These are phyloP conservation scores for Backusella australiensis DNA, from an alignment of 192 early-diverging fungal genomes.

Conservation along the genomic window DNA sequence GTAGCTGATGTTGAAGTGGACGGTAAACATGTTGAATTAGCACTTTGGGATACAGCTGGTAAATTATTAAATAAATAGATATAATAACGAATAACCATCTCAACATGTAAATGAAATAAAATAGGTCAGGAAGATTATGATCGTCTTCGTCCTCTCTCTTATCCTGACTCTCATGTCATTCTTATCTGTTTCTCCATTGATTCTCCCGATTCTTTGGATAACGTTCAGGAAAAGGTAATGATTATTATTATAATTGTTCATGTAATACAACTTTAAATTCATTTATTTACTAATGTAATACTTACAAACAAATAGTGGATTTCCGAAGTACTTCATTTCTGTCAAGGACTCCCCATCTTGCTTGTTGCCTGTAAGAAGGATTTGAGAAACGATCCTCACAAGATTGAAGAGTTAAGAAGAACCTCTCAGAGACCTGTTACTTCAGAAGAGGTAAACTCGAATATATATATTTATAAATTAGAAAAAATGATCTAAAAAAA, in stretches of 20 bases:
- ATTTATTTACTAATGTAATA: neutral
- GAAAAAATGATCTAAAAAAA: neutral
- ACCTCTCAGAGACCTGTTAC: conserved; percentile 73
- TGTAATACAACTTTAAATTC: neutral
- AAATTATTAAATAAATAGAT: neutral
- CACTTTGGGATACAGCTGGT: conserved; percentile 93
- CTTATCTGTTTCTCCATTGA: conserved; percentile 91
- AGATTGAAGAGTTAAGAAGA: conserved; percentile 73
- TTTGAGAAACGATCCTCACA: conserved; percentile 74
- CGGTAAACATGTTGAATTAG: conserved; percentile 83
- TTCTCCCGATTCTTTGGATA: conserved; percentile 78
- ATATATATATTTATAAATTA: neutral
- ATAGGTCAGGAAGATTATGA: conserved; percentile 95
- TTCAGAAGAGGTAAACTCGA: conserved; percentile 55
- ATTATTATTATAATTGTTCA: neutral
- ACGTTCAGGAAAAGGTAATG: conserved; percentile 63
- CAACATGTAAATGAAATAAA: neutral
- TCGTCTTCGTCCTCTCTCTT: conserved; percentile 86
- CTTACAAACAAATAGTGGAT: conserved; percentile 63
- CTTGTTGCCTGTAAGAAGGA: conserved; percentile 89
- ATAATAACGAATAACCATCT: neutral
- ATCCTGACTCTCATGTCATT: conserved; percentile 89
- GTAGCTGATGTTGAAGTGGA: conserved; percentile 87
- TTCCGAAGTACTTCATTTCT: conserved; percentile 87
- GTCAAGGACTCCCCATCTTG: conserved; percentile 77